Evolutionary conservation across 306 rosid species (phyloP).

Genomic region (Rosa rugosa): DNA sequence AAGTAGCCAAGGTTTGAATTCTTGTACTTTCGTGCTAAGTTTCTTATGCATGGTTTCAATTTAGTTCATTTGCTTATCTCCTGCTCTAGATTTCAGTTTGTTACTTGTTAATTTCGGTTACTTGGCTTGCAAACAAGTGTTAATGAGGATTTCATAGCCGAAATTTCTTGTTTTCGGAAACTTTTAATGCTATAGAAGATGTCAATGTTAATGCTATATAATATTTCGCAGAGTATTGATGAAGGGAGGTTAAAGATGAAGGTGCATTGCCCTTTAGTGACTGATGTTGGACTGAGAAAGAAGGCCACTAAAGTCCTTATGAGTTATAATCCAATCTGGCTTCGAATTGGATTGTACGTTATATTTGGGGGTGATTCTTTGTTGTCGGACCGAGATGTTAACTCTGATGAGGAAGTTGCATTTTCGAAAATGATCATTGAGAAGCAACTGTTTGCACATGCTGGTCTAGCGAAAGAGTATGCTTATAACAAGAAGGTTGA

Average conservation of each 20-base stretch:
- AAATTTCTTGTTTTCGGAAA: not conserved
- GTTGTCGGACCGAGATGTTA: constrained; percentile 52
- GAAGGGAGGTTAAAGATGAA: constrained; percentile 87
- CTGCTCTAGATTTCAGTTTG: not conserved
- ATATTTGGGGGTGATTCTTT: constrained; percentile 81
- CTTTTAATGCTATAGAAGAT: not conserved
- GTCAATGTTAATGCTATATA: not conserved
- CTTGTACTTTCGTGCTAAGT: not conserved
- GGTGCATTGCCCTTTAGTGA: constrained; percentile 82
- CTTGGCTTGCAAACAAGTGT: not conserved
- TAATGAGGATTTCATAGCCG: not conserved
- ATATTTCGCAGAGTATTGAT: constrained; percentile 57
- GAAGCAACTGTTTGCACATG: constrained; percentile 68
- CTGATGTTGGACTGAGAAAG: constrained; percentile 77
- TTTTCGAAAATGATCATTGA: constrained; percentile 78
- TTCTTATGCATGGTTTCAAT: not conserved
- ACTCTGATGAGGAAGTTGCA: constrained; percentile 54
- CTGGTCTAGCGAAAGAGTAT: constrained; percentile 61
- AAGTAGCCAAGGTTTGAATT: constrained; percentile 64
- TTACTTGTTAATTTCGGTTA: not conserved
- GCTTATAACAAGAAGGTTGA: constrained; percentile 93
- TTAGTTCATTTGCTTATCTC: constrained; percentile 15
- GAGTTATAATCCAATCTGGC: constrained; percentile 83
- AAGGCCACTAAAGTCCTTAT: constrained; percentile 56
- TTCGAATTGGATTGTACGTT: constrained; percentile 71